Conservation (phyloP, 495 filamentous ascomycete species). For the Talaromyces adpressus region DNA sequence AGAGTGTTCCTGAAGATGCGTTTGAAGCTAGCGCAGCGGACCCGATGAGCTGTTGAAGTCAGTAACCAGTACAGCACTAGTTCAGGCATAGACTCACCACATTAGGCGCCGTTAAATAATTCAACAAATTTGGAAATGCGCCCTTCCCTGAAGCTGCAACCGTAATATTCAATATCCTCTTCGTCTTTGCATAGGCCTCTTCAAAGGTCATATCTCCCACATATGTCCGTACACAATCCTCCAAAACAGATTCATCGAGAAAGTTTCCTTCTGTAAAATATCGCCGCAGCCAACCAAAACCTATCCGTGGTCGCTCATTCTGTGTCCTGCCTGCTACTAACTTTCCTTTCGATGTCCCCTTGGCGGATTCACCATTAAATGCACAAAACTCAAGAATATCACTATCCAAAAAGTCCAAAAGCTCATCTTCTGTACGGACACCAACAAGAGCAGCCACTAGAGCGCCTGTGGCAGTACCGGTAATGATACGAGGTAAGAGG, state of each 20-base stretch:
- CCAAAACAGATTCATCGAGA: slow-evolving; percentile 72
- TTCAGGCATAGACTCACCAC: slow-evolving; percentile 53
- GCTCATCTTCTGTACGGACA: slow-evolving; percentile 81
- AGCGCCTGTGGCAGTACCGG: slow-evolving; percentile 84
- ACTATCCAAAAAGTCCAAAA: slow-evolving; percentile 67
- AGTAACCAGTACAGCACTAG: neutral
- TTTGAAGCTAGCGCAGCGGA: slow-evolving; percentile 92
- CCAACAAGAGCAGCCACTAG: slow-evolving; percentile 86
- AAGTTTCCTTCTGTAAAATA: slow-evolving; percentile 74
- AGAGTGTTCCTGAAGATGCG: slow-evolving; percentile 65
- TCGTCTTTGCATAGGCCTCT: slow-evolving; percentile 82
- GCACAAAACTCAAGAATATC: slow-evolving; percentile 78
- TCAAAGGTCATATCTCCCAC: slow-evolving; percentile 90
- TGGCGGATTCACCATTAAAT: slow-evolving; percentile 44
- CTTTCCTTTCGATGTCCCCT: neutral
- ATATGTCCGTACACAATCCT: slow-evolving; percentile 79
- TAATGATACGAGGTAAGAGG: slow-evolving; percentile 81
- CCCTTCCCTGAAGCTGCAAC: slow-evolving; percentile 65
- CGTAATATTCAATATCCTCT: slow-evolving; percentile 87
- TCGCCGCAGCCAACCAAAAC: slow-evolving; percentile 33
- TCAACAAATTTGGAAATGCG: slow-evolving; percentile 79
- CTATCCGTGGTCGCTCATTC: slow-evolving; percentile 3
- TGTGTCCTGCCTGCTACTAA: neutral
- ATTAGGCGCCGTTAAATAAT: slow-evolving; percentile 91
- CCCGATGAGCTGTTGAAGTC: slow-evolving; percentile 63